A percentile compares a stretch with the other conserved stretches of the same genome.
Evolutionary conservation across 2,329 filamentous ascomycete genomes (phyloP).

Genomic region (Lachnellula subtilissima): DNA sequence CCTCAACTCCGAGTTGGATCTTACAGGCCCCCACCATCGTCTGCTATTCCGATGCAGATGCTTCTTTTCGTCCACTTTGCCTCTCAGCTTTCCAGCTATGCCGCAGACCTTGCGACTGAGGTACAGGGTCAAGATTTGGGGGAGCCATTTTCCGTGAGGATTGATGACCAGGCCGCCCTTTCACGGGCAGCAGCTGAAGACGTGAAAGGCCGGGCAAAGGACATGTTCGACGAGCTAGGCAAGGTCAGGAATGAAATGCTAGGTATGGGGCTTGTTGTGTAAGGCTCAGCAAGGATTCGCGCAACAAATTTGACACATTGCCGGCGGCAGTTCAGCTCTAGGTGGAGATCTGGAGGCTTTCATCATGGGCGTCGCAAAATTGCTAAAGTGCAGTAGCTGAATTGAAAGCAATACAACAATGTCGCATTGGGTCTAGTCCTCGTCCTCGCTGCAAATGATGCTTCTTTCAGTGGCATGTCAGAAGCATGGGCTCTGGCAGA

Average conservation of each 20-base stretch:
- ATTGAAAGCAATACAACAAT: too few relatives aligned
- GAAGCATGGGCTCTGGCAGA: too few relatives aligned
- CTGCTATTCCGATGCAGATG: slow-evolving; percentile 19
- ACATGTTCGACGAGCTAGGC: slow-evolving; percentile 9
- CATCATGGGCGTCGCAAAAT: too few relatives aligned
- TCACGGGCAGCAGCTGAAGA: slow-evolving; percentile 13
- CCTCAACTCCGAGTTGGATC: slow-evolving; percentile 19
- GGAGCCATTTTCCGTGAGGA: neutral
- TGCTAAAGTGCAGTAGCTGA: too few relatives aligned
- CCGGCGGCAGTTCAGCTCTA: too few relatives aligned
- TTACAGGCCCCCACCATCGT: slow-evolving; percentile 13
- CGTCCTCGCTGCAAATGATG: too few relatives aligned
- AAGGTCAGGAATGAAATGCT: slow-evolving; percentile 1
- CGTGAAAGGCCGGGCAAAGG: slow-evolving; percentile 12
- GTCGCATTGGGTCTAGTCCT: too few relatives aligned
- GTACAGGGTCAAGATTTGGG: neutral
- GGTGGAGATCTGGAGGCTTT: too few relatives aligned
- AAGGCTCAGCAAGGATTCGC: neutral
- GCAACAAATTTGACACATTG: too few relatives aligned
- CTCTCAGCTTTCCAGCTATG: slow-evolving; percentile 13
- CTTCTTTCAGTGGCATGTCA: too few relatives aligned
- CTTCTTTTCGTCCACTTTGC: slow-evolving; percentile 18
- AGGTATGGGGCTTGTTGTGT: neutral
- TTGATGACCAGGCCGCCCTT: neutral
- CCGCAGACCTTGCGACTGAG: slow-evolving; percentile 13